phyloP scores from a whole-genome alignment of 140 eudicot species.

The Erigeron philadelphicus region DNA sequence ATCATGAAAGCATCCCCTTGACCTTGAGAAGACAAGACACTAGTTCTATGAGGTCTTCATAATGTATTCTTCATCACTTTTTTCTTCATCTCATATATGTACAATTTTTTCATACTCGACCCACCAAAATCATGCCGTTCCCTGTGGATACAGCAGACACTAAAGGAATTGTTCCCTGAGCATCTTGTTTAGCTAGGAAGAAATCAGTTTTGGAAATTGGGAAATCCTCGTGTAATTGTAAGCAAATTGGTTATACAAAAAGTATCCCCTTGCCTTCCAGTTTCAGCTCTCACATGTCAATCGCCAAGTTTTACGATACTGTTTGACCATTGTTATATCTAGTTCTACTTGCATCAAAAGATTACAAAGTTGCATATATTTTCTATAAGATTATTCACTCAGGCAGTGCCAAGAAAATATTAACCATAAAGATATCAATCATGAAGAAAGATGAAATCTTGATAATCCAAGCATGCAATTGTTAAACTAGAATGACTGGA shows the following conservation, averaged over 20 bases:
- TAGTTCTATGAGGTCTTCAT: conserved; percentile 37
- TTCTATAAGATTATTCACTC: too few relatives aligned
- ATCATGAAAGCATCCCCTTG: conserved; percentile 59
- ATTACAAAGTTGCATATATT: too few relatives aligned
- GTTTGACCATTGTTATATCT: too few relatives aligned
- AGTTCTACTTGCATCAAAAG: too few relatives aligned
- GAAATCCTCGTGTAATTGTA: conserved; percentile 31
- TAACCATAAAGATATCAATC: background rate
- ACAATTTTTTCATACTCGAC: conserved; percentile 26
- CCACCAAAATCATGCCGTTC: conserved; percentile 5
- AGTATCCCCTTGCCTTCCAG: conserved; percentile 17
- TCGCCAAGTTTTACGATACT: too few relatives aligned
- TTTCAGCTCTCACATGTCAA: background rate
- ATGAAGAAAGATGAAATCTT: background rate
- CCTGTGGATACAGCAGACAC: conserved; percentile 24
- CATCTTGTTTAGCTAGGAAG: conserved; percentile 23
- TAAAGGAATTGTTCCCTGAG: conserved; percentile 4
- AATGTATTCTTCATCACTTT: conserved; percentile 17
- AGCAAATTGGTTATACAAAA: conserved; percentile 31
- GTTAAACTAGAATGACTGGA: background rate
- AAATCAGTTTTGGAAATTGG: conserved; percentile 27
- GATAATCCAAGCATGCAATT: too few relatives aligned
- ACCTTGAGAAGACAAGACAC: conserved; percentile 55
- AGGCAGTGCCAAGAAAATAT: too few relatives aligned
- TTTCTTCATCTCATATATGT: conserved; percentile 19